Conservation (phyloP, 371 early-diverging fungal species). For the Capniomyces stellatus region DNA sequence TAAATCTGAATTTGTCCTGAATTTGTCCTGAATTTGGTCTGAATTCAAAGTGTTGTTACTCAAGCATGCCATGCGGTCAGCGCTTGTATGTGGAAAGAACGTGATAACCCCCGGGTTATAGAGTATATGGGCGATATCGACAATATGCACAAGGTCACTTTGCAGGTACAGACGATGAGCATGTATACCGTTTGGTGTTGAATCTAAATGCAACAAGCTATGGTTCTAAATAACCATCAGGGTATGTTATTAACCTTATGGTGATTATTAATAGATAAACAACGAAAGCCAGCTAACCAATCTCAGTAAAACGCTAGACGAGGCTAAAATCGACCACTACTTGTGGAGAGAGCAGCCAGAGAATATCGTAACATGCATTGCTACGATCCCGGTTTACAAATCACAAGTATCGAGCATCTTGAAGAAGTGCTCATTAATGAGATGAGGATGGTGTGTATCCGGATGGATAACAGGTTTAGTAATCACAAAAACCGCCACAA, state of each 20-base stretch:
- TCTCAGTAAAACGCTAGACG: slow-evolving; percentile 33
- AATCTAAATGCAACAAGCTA: too few relatives aligned
- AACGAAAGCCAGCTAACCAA: slow-evolving; percentile 41
- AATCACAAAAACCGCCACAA: too few relatives aligned
- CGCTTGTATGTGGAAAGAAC: slow-evolving; percentile 41
- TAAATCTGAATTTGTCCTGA: too few relatives aligned
- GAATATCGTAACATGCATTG: slow-evolving; percentile 61
- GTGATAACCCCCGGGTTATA: slow-evolving; percentile 35
- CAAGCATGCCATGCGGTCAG: slow-evolving; percentile 77
- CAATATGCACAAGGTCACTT: slow-evolving; percentile 65
- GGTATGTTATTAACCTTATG: too few relatives aligned
- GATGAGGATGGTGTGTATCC: too few relatives aligned
- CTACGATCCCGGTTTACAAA: slow-evolving; percentile 47
- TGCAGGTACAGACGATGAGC: too few relatives aligned
- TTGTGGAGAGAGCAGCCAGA: slow-evolving; percentile 77
- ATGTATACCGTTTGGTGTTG: too few relatives aligned
- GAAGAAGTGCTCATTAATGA: slow-evolving; percentile 16
- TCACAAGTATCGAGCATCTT: slow-evolving; percentile 16
- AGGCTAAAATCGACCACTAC: slow-evolving; percentile 35
- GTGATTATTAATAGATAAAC: too few relatives aligned
- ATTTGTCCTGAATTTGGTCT: too few relatives aligned
- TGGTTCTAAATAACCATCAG: too few relatives aligned
- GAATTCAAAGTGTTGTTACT: slow-evolving; percentile 56
- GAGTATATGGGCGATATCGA: slow-evolving; percentile 42
- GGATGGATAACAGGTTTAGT: too few relatives aligned